Percentiles rank a stretch among this genome's conserved stretches.
Conservation (phyloP, 257 asterid species). For the Solanum piurae region DNA sequence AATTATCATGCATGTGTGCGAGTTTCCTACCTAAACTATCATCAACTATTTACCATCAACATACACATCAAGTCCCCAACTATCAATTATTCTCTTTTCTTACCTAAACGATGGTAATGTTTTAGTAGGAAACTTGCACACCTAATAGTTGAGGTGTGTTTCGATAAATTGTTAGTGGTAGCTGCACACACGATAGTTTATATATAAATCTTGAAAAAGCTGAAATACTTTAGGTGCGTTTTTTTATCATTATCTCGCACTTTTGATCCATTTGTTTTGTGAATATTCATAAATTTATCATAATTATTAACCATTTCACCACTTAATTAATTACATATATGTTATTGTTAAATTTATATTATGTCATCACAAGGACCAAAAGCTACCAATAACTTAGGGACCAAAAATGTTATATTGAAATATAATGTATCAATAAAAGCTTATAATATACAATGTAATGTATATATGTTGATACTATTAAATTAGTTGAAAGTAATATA, state of each 20-base stretch:
- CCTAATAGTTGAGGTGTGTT: not conserved
- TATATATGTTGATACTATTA: not conserved
- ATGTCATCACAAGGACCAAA: not conserved
- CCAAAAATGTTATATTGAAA: not conserved
- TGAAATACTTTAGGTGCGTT: not conserved
- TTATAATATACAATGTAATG: not conserved
- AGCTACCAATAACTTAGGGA: not conserved
- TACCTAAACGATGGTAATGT: not conserved
- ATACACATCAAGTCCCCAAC: not conserved
- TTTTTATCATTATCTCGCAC: not conserved
- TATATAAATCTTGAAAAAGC: not conserved
- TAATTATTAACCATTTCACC: not conserved
- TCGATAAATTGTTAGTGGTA: not conserved
- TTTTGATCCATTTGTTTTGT: not conserved
- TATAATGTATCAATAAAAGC: not conserved
- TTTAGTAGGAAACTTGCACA: not conserved
- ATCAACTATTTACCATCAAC: not conserved
- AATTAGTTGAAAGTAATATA: not conserved
- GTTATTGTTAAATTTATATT: not conserved
- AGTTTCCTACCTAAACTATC: not conserved
- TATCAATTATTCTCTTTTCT: not conserved
- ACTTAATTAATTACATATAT: not conserved
- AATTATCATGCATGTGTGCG: not conserved
- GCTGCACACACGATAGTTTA: not conserved
- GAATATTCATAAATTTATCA: not conserved